Conservation (phyloP, 768 basidiomycete genomes). For the Boletus eberwhitei region DNA sequence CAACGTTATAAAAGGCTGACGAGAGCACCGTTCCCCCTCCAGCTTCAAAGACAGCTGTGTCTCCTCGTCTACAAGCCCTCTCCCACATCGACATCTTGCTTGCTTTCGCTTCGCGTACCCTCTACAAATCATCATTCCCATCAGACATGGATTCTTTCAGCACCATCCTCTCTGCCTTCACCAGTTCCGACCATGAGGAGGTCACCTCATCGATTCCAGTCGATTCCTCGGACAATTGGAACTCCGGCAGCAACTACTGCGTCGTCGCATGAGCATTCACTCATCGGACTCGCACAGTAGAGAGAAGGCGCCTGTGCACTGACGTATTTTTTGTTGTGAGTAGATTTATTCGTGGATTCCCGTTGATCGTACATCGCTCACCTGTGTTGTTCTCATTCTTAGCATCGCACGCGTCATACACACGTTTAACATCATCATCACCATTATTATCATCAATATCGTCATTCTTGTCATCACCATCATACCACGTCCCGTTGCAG, state of each 20-base stretch:
- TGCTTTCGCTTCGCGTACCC: not conserved
- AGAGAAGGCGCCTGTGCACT: not conserved
- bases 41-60: constrained; percentile 5
- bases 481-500: constrained; percentile 2
- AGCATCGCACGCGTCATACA: constrained; percentile 10
- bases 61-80: constrained; percentile 1
- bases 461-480: not conserved
- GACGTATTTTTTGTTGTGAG: constrained; percentile 23
- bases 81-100: not conserved
- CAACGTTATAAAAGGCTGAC: constrained; percentile 16
- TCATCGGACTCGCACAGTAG: not conserved
- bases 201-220: constrained; percentile 12
- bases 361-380: constrained; percentile 1
- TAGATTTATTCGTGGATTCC: not conserved
- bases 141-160: constrained; percentile 23
- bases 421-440: constrained; percentile 7
- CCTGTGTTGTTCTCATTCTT: not conserved
- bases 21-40: not conserved
- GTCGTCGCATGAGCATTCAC: constrained; percentile 17
- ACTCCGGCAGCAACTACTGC: constrained; percentile 8
- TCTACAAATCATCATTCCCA: not conserved
- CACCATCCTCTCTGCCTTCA: constrained; percentile 15
- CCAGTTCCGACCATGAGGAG: constrained; percentile 4
- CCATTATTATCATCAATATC: not conserved
- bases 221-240: constrained; percentile 1